Evolutionary conservation across 768 basidiomycete genomes (phyloP), one percentile per base, ranked within the genome.

Genomic region (Trichaptum fuscoviolaceum): DNA sequence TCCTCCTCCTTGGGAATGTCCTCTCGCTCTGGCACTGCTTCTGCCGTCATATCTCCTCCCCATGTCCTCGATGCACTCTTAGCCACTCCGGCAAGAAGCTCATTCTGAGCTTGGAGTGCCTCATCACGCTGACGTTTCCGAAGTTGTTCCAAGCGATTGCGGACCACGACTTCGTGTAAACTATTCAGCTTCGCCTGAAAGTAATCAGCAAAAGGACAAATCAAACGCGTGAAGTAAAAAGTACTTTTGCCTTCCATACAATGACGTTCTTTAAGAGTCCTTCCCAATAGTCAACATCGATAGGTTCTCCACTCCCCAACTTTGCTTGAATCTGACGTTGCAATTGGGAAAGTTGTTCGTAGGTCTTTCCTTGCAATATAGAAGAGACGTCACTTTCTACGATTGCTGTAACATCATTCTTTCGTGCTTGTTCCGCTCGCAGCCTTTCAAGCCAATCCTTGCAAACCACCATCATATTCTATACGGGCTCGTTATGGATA

Each of bases 281-380:
- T 77, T 99, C 97, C 97, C 97, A 99, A 74, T 99, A 99, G 76
- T 99, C 97, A 12, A 88, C 92, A 77, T 99, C 97, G 36, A 99
- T 85, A 1, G 95, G 95, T 77, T 98, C 96, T 35, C 95, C 93
- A 69, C 94, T 93, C 0, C 86, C 81, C 2, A 99, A 85, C 76
- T 99, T 99, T 63, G 83, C 84, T 73, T 95, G 94, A 12, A 99
- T 89, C 73, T 89, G 89, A 66, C 85, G 84, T 76, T 99, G 97
- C 61, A 99, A 81, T 34, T 83, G 83, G 26, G 85, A 83, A 57
- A 99, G 84, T 70, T 97, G 90, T 4, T 95, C 89, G 67, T 93
- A 90, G 6, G 90, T 85, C 78, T 98, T 96, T 42, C 92, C 93
- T 9, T 87, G 84, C 26, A 99, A 83, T 58, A 99, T 81, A 0